A percentile compares a stretch with the other conserved stretches of the same genome.
phyloP scores from a whole-genome alignment of 257 asterid species.

The Fraxinus cuspidata region DNA sequence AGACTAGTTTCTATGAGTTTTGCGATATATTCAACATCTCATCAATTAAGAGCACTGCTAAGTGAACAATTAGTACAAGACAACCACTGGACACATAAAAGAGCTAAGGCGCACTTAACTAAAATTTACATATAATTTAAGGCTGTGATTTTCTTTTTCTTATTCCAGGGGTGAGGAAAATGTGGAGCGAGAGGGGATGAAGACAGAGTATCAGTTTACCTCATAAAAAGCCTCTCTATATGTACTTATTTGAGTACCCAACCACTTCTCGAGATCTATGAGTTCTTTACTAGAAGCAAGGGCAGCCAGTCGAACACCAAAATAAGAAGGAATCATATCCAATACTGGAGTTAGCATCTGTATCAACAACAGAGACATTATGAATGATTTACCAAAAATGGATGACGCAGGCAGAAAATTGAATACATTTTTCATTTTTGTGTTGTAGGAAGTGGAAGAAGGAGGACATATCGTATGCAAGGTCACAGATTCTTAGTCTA shows the following conservation, averaged over 20 bases:
- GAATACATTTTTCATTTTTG: neutral
- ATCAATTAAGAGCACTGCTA: neutral
- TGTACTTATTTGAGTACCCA: conserved; percentile 54
- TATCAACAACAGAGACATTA: conserved; percentile 9
- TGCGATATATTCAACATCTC: neutral
- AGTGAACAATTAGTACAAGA: conserved; percentile 7
- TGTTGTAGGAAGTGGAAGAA: neutral
- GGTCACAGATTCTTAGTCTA: neutral
- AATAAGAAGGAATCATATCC: conserved; percentile 74
- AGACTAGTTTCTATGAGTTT: conserved; percentile 17
- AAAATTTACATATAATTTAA: neutral
- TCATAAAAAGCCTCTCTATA: conserved; percentile 72
- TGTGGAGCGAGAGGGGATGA: neutral
- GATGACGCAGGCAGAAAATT: conserved; percentile 1
- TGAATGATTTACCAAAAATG: conserved; percentile 1
- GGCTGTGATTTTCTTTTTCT: neutral
- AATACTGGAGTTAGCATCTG: conserved; percentile 76
- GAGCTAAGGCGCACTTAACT: neutral
- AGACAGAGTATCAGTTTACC: conserved; percentile 40
- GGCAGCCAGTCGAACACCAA: conserved; percentile 79
- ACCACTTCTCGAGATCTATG: conserved; percentile 87
- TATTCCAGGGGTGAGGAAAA: neutral
- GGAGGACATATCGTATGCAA: neutral
- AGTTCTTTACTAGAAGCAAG: conserved; percentile 81
- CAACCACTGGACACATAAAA: neutral